Evolutionary conservation across 208 protist species (phyloP).

Genomic region (Leishmania tarentolae): DNA sequence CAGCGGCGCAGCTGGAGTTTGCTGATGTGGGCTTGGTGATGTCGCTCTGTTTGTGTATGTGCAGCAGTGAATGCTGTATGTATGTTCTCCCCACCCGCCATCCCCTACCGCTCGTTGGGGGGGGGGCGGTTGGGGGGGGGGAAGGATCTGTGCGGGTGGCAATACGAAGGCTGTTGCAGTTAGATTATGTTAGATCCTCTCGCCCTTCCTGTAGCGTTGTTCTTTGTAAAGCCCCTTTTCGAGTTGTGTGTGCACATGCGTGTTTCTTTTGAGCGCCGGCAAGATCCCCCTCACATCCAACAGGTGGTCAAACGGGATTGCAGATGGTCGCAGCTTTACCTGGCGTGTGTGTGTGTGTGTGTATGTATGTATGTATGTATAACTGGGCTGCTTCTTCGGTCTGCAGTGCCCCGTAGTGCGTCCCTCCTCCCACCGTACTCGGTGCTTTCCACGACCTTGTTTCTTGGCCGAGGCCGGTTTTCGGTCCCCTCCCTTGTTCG

Average conservation of each 20-base stretch:
- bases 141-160: too few relatives aligned
- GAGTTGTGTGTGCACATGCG: neutral
- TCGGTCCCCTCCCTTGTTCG: neutral
- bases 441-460: neutral
- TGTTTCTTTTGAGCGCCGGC: neutral
- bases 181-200: neutral
- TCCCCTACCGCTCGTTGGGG: neutral
- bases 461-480: neutral
- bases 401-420: neutral
- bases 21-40: neutral
- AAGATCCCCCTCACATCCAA: neutral
- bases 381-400: slow-evolving; percentile 1
- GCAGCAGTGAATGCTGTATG: slow-evolving; percentile 2
- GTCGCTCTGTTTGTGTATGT: neutral
- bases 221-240: neutral
- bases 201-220: neutral
- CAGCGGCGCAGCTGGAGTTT: neutral
- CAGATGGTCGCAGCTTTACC: too few relatives aligned
- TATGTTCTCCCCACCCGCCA: neutral
- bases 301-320: neutral
- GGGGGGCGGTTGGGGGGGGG: too few relatives aligned
- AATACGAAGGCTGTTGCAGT: neutral
- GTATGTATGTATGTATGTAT: slow-evolving; percentile 13
- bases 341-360: slow-evolving; percentile 2
- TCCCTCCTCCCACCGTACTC: neutral